Percentiles rank a stretch among this genome's conserved stretches.
Evolutionary conservation across 2,329 filamentous ascomycete genomes (phyloP).

Genomic region (Capronia coronata): DNA sequence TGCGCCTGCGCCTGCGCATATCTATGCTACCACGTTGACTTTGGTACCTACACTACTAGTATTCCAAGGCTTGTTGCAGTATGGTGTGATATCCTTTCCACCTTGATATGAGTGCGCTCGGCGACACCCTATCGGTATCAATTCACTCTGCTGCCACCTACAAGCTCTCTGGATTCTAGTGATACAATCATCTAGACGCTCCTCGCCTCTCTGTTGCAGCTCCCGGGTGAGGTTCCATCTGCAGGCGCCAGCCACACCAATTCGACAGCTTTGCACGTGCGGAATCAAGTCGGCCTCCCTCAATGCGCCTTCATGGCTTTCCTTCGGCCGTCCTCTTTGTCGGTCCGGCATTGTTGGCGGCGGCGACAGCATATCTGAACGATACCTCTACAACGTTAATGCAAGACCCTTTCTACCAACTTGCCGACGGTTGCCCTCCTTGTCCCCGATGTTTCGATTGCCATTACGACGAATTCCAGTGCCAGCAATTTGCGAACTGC

Average conservation of each 20-base stretch:
- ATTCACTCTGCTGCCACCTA: background rate
- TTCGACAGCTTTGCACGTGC: slow-evolving; percentile 9
- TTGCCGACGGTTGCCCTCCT: slow-evolving; percentile 56
- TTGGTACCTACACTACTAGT: no score
- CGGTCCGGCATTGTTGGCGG: slow-evolving; percentile 10
- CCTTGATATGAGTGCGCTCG: background rate
- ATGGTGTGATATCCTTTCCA: slow-evolving; percentile 6
- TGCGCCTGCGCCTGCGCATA: slow-evolving; percentile 3
- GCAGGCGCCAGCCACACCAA: slow-evolving; percentile 23
- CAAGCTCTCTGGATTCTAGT: background rate
- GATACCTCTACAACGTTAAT: slow-evolving; percentile 57
- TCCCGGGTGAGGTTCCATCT: slow-evolving; percentile 13
- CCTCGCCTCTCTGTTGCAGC: background rate
- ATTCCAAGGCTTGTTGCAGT: background rate
- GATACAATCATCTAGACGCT: background rate
- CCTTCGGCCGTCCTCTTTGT: slow-evolving; percentile 13
- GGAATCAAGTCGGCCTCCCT: slow-evolving; percentile 2
- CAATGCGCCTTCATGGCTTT: slow-evolving; percentile 21
- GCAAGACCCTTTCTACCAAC: slow-evolving; percentile 56
- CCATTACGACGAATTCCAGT: slow-evolving; percentile 83
- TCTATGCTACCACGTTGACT: background rate
- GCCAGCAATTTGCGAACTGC: slow-evolving; percentile 83
- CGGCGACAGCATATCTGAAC: slow-evolving; percentile 38
- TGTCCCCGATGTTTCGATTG: slow-evolving; percentile 79
- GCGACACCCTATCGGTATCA: background rate